Percentiles rank a stretch among this genome's conserved stretches.
Evolutionary conservation across 306 rosid genomes (phyloP).

Genomic region (Castanea mollissima): DNA sequence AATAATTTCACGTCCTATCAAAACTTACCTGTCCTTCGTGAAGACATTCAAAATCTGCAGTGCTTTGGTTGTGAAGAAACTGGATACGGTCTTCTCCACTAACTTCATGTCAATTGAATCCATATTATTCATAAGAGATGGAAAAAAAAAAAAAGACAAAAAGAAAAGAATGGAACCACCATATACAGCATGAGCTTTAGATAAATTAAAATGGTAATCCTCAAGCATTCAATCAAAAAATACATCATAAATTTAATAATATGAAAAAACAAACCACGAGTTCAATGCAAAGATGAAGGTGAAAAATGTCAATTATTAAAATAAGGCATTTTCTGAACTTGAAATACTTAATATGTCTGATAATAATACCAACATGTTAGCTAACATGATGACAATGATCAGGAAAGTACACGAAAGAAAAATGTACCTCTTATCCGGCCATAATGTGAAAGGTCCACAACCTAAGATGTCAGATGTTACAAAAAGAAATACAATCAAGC

Average conservation of each 20-base stretch:
- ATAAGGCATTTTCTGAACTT: neutral
- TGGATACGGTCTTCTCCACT: constrained; percentile 86
- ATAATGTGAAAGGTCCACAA: constrained; percentile 91
- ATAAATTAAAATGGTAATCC: neutral
- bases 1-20: constrained; percentile 21
- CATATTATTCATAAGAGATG: constrained; percentile 18
- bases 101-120: constrained; percentile 44
- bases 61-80: constrained; percentile 96
- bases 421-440: constrained; percentile 89
- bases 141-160: constrained; percentile 1
- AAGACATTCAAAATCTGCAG: constrained; percentile 81
- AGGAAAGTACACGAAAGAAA: constrained; percentile 1
- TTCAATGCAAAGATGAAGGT: neutral
- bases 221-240: neutral
- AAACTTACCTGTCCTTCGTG: constrained; percentile 69
- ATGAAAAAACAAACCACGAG: neutral
- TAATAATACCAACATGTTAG: neutral
- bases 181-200: constrained; percentile 1
- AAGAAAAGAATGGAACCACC: constrained; percentile 1
- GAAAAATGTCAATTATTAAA: neutral
- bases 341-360: neutral
- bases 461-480: constrained; percentile 44
- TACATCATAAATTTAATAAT: neutral
- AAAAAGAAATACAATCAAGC: constrained; percentile 12
- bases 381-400: neutral